Evolutionary conservation across 331 rosid species (phyloP).

Genomic region (Erythrophleum ivorense): DNA sequence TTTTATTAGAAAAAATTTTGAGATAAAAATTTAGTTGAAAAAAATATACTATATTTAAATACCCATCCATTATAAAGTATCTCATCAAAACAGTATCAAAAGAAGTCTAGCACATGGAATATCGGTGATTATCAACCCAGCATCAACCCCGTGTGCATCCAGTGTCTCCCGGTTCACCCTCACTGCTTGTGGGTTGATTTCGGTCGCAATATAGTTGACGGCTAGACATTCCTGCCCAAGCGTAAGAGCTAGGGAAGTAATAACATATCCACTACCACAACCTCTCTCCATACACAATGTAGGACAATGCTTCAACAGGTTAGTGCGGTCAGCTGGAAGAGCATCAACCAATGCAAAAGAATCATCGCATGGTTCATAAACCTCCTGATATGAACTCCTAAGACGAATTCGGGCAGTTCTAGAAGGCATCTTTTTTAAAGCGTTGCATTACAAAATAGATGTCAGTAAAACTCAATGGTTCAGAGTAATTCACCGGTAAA

Average conservation of each 20-base stretch:
- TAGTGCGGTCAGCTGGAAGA: conserved; percentile 76
- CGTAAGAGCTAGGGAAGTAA: conserved; percentile 91
- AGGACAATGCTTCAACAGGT: conserved; percentile 74
- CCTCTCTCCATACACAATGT: conserved; percentile 85
- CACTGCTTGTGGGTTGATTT: conserved; percentile 80
- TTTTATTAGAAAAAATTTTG: no score
- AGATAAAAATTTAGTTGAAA: no score
- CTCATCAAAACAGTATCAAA: no score
- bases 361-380: conserved; percentile 97
- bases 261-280: conserved; percentile 94
- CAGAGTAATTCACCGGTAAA: conserved; percentile 11
- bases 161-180: conserved; percentile 73
- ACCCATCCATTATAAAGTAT: no score
- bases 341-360: conserved; percentile 97
- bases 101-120: conserved; percentile 46
- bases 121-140: conserved; percentile 75
- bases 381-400: conserved; percentile 82
- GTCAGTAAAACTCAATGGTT: conserved; percentile 23
- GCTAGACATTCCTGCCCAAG: conserved; percentile 64
- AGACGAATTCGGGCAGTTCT: conserved; percentile 86
- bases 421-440: conserved; percentile 46
- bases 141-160: conserved; percentile 89
- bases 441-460: conserved; percentile 44
- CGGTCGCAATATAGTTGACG: conserved; percentile 78
- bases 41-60: no score